Conservation (phyloP, 2,329 filamentous ascomycete genomes). For the Proliferodiscus dingleyae region DNA sequence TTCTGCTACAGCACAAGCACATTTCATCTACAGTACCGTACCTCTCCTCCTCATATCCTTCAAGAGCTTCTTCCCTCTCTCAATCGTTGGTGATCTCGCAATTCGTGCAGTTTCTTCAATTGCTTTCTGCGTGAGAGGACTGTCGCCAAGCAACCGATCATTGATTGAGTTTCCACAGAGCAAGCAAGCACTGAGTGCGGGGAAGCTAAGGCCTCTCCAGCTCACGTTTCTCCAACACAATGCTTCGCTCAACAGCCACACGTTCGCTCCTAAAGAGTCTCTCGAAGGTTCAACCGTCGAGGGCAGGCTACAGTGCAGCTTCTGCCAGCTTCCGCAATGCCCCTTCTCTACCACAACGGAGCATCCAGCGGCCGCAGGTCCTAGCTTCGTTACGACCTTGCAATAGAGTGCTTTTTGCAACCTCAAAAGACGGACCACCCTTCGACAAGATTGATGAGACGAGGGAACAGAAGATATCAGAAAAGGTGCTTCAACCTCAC, state of each 20-base stretch:
- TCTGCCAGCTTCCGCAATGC: constrained; percentile 19
- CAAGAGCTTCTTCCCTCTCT: not conserved
- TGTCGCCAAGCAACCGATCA: too few species aligned
- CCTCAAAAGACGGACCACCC: constrained; percentile 25
- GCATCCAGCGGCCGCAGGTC: constrained; percentile 22
- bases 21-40: too few species aligned
- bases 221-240: constrained; percentile 18
- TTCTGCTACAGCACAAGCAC: constrained; percentile 12
- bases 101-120: too few species aligned
- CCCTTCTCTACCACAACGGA: constrained; percentile 17
- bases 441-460: constrained; percentile 47
- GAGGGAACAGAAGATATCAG: constrained; percentile 48
- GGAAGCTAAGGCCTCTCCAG: constrained; percentile 15
- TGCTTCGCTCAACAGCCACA: constrained; percentile 29
- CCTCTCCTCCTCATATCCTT: not conserved
- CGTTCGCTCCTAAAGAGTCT: constrained; percentile 28
- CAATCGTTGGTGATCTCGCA: too few species aligned
- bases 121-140: too few species aligned
- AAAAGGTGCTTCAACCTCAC: constrained; percentile 52
- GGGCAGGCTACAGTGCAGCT: constrained; percentile 25
- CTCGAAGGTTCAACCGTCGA: constrained; percentile 20
- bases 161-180: constrained; percentile 14
- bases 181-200: constrained; percentile 17
- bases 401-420: constrained; percentile 42
- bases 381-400: constrained; percentile 18